phyloP scores from a whole-genome alignment of 345 rosid genomes.

The Salix arbutifolia region DNA sequence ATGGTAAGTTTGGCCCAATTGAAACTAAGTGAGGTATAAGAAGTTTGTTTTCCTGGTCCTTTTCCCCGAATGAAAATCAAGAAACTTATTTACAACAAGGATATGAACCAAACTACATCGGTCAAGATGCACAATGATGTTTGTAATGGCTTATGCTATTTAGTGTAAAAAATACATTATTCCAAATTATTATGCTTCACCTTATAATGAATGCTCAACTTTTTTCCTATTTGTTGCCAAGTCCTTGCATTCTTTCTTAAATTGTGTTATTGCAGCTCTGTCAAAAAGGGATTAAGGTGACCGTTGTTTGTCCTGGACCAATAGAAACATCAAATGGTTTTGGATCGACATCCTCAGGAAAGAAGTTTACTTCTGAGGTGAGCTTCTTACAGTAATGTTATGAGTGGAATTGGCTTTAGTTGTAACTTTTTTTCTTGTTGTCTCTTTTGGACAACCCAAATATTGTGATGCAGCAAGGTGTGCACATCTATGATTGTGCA shows the following conservation, averaged over 20 bases:
- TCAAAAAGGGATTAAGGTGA: constrained; percentile 84
- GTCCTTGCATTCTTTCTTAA: constrained; percentile 2
- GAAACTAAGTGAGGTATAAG: background rate
- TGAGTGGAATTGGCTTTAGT: background rate
- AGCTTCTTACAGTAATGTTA: background rate
- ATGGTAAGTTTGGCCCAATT: no score
- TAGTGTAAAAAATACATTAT: background rate
- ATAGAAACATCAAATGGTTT: constrained; percentile 60
- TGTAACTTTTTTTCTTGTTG: background rate
- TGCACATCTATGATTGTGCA: background rate
- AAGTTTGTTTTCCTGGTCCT: background rate
- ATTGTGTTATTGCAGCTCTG: constrained; percentile 47
- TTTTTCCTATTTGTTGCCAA: background rate
- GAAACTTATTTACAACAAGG: background rate
- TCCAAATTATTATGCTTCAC: background rate
- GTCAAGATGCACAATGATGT: background rate
- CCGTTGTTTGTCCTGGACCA: constrained; percentile 95
- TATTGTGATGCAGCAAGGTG: background rate
- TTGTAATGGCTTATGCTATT: background rate
- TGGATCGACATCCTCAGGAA: constrained; percentile 48
- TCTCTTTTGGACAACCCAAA: background rate
- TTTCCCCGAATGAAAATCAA: background rate
- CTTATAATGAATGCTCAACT: background rate
- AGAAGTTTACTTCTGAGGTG: constrained; percentile 50
- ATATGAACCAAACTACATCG: background rate